Base-by-base conservation (phyloP, 2,329 filamentous ascomycete genomes). In the Exophiala xenobiotica region DNA sequence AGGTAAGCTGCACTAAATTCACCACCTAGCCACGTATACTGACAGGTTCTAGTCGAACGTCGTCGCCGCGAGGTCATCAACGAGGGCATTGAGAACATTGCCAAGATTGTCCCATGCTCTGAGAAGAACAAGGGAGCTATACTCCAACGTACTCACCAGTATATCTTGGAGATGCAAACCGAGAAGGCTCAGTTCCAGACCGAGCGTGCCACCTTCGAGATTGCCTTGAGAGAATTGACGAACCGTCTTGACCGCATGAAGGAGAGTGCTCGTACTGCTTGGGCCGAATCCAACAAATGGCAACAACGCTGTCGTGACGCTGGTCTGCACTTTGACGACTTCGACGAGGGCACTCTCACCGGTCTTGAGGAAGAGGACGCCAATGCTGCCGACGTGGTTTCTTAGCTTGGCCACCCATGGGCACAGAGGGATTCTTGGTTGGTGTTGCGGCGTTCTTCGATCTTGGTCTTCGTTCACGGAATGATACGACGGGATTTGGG, bases 121-220 rank as follows among this genome's bases (percentile, higher is more conserved):
- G 93, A 99, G 72, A 99, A 97, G 78, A 97, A 99, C 77, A 99
- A 99, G 73, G 93, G 93, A 0, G 95, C 90, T 2, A 97, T 99
- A 59, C 77, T 99, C 29, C 88, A 95, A 67, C 88, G 92, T 26
- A 90, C 93, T 0, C 92, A 96, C 7, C 85, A 90, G 58, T 97
- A 96, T 74, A 97, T 99, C 67, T 87, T 85, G 8, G 90, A 96
- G 66, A 80, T 99, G 12, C 56, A 60, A 29, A 61, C 54, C 26
- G 61, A 63, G 46, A 61, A 64, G 39, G 35, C 29, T 18, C 40
- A 39, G 8, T 61, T 56, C 33, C 69, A 74, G 38, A 70, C 72
- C 20, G 73, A 76, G 35, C 71, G 71, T 52, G 69, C 73, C 53
- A 74, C 72, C 2, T 71, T 72, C 12, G 70, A 65, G 40, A 69